phyloP scores from a whole-genome alignment of 2,329 filamentous ascomycete species.

The Penicillium occitanis region DNA sequence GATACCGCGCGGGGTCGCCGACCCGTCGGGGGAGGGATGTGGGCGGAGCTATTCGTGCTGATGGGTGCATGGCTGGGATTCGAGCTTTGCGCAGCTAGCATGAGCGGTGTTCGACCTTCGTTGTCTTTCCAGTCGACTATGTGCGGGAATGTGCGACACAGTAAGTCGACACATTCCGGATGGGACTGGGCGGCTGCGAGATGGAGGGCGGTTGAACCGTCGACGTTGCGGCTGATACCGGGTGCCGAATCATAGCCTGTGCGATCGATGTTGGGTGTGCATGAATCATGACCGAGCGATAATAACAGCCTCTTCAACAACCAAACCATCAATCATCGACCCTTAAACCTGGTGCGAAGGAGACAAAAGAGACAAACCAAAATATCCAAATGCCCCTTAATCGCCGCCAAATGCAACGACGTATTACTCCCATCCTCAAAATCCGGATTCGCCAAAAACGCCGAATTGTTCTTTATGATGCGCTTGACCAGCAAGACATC shows the following conservation, averaged over 20 bases:
- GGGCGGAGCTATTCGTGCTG: conserved; percentile 23
- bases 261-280: conserved; percentile 30
- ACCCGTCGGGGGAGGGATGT: conserved; percentile 21
- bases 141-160: conserved; percentile 63
- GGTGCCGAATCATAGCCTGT: conserved; percentile 31
- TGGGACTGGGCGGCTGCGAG: conserved; percentile 69
- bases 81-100: conserved; percentile 40
- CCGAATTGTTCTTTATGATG: conserved; percentile 71
- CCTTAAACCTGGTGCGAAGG: background rate
- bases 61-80: conserved; percentile 23
- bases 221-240: conserved; percentile 73
- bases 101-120: conserved; percentile 57
- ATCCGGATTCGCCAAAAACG: conserved; percentile 76
- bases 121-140: conserved; percentile 66
- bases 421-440: conserved; percentile 75
- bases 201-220: conserved; percentile 78
- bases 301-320: conserved; percentile 61
- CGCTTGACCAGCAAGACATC: conserved; percentile 71
- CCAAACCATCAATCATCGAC: background rate
- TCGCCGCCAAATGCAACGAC: conserved; percentile 76
- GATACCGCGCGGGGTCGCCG: conserved; percentile 23
- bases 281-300: conserved; percentile 71
- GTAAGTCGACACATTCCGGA: conserved; percentile 69
- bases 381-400: conserved; percentile 68
- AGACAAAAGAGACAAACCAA: conserved; percentile 46